Conservation (phyloP, 371 early-diverging fungal species). For the Lichtheimia ornata region DNA sequence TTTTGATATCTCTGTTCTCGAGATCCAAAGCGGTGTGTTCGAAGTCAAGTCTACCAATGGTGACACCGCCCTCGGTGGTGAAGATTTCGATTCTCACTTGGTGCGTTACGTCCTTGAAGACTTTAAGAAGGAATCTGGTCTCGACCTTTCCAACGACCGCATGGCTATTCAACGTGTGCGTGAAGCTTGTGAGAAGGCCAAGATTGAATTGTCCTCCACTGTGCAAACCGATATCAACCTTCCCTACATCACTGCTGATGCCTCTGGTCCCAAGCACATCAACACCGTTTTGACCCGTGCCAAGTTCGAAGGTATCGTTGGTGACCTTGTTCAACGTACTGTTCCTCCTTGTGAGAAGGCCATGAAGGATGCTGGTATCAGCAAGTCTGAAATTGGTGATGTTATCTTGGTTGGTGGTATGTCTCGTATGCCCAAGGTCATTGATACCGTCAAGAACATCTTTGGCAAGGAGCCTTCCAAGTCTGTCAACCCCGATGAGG, state of each 20-base stretch:
- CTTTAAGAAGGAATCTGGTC: slow-evolving; percentile 80
- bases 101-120: slow-evolving; percentile 81
- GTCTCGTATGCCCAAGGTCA: slow-evolving; percentile 98
- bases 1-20: slow-evolving; percentile 99
- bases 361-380: slow-evolving; percentile 92
- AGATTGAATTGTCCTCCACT: slow-evolving; percentile 95
- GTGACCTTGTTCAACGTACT: slow-evolving; percentile 87
- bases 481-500: too few species aligned
- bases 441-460: slow-evolving; percentile 87
- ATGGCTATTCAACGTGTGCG: slow-evolving; percentile 96
- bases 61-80: slow-evolving; percentile 98
- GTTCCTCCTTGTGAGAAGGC: slow-evolving; percentile 96
- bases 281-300: slow-evolving; percentile 89
- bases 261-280: slow-evolving; percentile 95
- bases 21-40: slow-evolving; percentile 97
- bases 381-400: slow-evolving; percentile 84
- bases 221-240: slow-evolving; percentile 94
- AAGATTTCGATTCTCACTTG: slow-evolving; percentile 95
- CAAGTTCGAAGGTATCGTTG: slow-evolving; percentile 87
- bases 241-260: slow-evolving; percentile 93
- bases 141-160: slow-evolving; percentile 80
- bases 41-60: slow-evolving; percentile 98
- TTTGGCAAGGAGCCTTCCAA: slow-evolving; percentile 94
- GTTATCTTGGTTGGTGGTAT: slow-evolving; percentile 99
- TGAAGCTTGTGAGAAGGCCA: slow-evolving; percentile 98